A percentile compares a stretch with the other conserved stretches of the same genome.
These are phyloP conservation scores for Penicillium italicum DNA, from an alignment of 2,329 filamentous ascomycete species.

Conservation along the genomic window DNA sequence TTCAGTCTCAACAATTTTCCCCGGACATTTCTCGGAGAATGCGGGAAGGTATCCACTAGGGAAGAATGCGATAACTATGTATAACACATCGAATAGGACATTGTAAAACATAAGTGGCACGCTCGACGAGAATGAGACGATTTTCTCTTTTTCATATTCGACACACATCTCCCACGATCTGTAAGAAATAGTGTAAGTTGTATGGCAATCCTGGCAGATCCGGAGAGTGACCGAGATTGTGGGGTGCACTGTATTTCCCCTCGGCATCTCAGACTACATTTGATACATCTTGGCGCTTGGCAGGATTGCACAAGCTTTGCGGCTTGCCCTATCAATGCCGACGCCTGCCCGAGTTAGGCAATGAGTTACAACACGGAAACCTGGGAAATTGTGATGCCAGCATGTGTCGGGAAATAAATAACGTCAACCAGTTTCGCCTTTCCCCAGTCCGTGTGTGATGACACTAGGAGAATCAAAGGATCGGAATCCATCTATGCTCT, in stretches of 20 bases:
- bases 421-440: not conserved
- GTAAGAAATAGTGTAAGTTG: not conserved
- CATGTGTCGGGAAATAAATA: not conserved
- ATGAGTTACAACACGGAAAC: not conserved
- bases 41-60: not conserved
- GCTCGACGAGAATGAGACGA: not conserved
- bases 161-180: not conserved
- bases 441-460: too few relatives aligned
- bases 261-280: not conserved
- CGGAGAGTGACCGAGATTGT: not conserved
- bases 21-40: not conserved
- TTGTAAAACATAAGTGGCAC: not conserved
- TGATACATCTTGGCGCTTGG: conserved; percentile 1
- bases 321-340: not conserved
- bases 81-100: not conserved
- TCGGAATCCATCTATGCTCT: not conserved
- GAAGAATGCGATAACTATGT: not conserved
- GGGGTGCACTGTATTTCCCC: not conserved
- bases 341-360: not conserved
- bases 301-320: too few relatives aligned
- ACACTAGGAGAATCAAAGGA: too few relatives aligned
- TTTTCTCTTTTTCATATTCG: not conserved
- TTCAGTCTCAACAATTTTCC: not conserved
- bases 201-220: not conserved
- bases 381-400: not conserved